A percentile compares a stretch with the other conserved stretches of the same genome.
Conservation (phyloP, 2,329 filamentous ascomycete species). For the Arthrobotrys entomopaga region DNA sequence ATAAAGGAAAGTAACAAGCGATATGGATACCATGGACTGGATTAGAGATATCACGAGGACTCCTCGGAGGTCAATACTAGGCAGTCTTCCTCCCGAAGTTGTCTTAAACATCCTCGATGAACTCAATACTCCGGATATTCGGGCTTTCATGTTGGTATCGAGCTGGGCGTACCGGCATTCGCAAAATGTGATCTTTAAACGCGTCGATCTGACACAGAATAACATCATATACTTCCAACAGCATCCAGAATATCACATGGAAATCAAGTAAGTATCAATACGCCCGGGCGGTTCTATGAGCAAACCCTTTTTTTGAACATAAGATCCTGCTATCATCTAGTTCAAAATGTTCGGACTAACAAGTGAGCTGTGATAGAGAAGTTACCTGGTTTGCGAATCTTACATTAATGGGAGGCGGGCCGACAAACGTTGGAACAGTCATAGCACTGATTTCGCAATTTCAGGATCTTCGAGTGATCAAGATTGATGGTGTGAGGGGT, state of each 20-base stretch:
- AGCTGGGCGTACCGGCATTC: slow-evolving; percentile 14
- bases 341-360: too few species aligned
- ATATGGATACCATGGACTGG: not conserved
- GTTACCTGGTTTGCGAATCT: slow-evolving; percentile 6
- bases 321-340: too few species aligned
- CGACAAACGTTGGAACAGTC: slow-evolving; percentile 5
- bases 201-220: not conserved
- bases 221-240: not conserved
- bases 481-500: slow-evolving; percentile 1
- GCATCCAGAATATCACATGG: not conserved
- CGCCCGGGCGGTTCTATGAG: not conserved
- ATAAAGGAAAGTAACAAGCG: not conserved
- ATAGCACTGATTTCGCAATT: not conserved
- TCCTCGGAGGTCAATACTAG: slow-evolving; percentile 2
- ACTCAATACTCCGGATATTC: not conserved
- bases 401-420: not conserved
- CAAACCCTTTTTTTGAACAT: not conserved
- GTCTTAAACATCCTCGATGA: slow-evolving; percentile 1
- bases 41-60: too few species aligned
- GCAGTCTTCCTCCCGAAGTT: slow-evolving; percentile 12
- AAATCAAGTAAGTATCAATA: slow-evolving; percentile 18
- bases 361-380: not conserved
- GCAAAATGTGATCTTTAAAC: not conserved
- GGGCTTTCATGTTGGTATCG: slow-evolving; percentile 12
- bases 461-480: slow-evolving; percentile 9